phyloP scores from a whole-genome alignment of 805 yeast species.

The Candida jianshihensis region DNA sequence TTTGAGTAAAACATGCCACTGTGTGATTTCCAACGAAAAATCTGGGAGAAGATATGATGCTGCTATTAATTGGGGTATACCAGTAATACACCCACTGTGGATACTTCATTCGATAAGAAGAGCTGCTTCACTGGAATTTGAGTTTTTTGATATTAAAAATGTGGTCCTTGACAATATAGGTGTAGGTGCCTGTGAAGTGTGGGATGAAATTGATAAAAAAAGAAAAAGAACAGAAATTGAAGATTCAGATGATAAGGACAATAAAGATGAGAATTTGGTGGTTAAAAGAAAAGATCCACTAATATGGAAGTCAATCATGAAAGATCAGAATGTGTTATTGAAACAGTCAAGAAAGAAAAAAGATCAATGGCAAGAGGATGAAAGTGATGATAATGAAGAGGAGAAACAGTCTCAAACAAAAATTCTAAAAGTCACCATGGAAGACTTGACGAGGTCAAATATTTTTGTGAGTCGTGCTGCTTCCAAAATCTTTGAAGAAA shows the following conservation, averaged over 20 bases:
- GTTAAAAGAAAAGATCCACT: conserved; percentile 21
- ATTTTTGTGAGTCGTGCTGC: background rate
- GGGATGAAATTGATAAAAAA: conserved; percentile 15
- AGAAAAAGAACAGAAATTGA: conserved; percentile 12
- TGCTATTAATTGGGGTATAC: conserved; percentile 35
- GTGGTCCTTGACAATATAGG: conserved; percentile 20
- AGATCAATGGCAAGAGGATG: conserved; percentile 19
- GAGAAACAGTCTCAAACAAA: conserved; percentile 6
- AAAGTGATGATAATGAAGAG: conserved; percentile 2
- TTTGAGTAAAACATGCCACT: conserved; percentile 35
- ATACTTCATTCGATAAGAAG: conserved; percentile 30
- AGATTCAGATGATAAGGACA: conserved; percentile 4
- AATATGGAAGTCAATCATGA: conserved; percentile 37
- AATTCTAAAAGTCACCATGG: too few species aligned
- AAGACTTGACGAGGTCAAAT: background rate
- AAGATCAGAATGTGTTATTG: conserved; percentile 6
- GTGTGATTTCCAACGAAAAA: conserved; percentile 43
- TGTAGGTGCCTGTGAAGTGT: conserved; percentile 23
- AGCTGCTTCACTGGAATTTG: conserved; percentile 29
- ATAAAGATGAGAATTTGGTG: conserved; percentile 12
- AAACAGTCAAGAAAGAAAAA: conserved; percentile 1
- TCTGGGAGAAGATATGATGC: conserved; percentile 46
- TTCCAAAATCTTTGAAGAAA: conserved; percentile 32
- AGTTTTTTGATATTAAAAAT: conserved; percentile 23
- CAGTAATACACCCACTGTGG: conserved; percentile 37